A percentile compares a stretch with the other conserved stretches of the same genome.
phyloP scores from a whole-genome alignment of 768 basidiomycete genomes.

The Termitomyces sp. region DNA sequence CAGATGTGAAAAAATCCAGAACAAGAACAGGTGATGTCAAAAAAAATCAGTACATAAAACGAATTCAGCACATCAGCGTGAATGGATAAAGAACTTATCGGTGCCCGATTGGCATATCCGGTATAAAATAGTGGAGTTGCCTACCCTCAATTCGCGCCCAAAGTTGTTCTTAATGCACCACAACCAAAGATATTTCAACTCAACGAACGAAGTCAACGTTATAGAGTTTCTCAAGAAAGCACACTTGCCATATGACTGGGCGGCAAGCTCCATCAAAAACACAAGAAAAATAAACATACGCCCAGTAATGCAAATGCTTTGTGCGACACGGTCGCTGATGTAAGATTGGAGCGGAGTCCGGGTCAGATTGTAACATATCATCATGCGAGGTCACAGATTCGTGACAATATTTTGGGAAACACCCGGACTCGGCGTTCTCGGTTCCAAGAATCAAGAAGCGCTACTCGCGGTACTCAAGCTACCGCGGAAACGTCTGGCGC shows the following conservation, averaged over 20 bases:
- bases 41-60: not conserved
- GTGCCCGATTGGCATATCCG: constrained; percentile 14
- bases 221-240: no score
- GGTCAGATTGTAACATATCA: not conserved
- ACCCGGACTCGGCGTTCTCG: not conserved
- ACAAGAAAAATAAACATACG: not conserved
- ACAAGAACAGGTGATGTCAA: not conserved
- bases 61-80: not conserved
- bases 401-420: not conserved
- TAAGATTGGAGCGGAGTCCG: not conserved
- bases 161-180: constrained; percentile 14
- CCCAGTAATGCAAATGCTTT: not conserved
- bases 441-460: not conserved
- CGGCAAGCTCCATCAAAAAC: not conserved
- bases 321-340: no score
- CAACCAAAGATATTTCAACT: no score
- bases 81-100: not conserved
- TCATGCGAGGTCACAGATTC: not conserved
- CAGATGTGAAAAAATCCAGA: not conserved
- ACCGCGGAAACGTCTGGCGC: not conserved
- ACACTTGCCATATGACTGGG: no score
- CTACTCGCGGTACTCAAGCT: not conserved
- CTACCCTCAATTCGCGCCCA: constrained; percentile 16
- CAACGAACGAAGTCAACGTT: no score
- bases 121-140: constrained; percentile 17